Evolutionary conservation across 2,329 filamentous ascomycete genomes (phyloP).

Genomic region (Verticillium nubilum): DNA sequence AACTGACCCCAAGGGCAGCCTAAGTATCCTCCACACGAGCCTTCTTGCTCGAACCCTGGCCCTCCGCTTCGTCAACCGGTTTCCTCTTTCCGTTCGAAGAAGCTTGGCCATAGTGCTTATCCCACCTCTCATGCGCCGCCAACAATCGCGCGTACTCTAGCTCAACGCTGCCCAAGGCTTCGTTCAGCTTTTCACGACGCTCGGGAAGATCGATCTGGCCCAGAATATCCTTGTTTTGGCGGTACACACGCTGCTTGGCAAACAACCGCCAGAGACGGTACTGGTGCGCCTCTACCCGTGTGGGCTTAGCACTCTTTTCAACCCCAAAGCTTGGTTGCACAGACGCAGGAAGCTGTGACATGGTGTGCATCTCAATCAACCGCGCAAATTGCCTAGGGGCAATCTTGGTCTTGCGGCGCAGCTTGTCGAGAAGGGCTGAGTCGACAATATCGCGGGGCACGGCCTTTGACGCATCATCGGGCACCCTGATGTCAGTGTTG

Average conservation of each 20-base stretch:
- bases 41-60: constrained; percentile 36
- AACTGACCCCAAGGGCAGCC: background rate
- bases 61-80: constrained; percentile 21
- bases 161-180: constrained; percentile 62
- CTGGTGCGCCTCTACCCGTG: constrained; percentile 52
- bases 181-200: constrained; percentile 66
- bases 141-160: constrained; percentile 68
- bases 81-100: constrained; percentile 42
- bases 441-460: constrained; percentile 52
- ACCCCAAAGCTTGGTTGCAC: constrained; percentile 47
- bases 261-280: constrained; percentile 69
- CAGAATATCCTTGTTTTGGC: constrained; percentile 67
- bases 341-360: constrained; percentile 51
- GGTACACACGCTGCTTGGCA: constrained; percentile 72
- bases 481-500: constrained; percentile 44
- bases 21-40: constrained; percentile 26
- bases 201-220: constrained; percentile 64
- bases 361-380: constrained; percentile 69
- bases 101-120: constrained; percentile 19
- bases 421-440: constrained; percentile 42
- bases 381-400: constrained; percentile 70
- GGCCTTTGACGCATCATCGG: constrained; percentile 33
- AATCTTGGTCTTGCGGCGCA: constrained; percentile 64
- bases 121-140: constrained; percentile 33
- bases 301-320: constrained; percentile 34